Base-by-base conservation (phyloP, 2,329 filamentous ascomycete species). In the Cercospora sp. region DNA sequence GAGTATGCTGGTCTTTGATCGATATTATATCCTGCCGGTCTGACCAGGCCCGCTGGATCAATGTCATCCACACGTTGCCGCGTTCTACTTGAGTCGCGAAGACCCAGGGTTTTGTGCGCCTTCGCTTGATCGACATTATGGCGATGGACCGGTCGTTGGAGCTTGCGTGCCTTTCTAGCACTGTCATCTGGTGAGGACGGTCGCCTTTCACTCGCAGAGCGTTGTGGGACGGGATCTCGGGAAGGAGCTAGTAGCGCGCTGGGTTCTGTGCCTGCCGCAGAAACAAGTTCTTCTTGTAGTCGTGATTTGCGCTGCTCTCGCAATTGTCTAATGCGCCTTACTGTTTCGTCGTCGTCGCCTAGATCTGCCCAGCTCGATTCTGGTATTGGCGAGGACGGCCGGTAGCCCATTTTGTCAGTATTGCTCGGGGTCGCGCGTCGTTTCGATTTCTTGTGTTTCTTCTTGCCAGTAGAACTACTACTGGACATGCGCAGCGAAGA, bases 271-370 rank as follows among this genome's bases (percentile, higher is more conserved):
- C 20, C 53, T 58, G 31, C 53, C 13, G n/a, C 26, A 58, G 60
- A 63, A n/a, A 48, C 64, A 13, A 57, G 45, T 55, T 84, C 81
- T 63, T 84, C 81, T 71, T 79, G 81, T 57, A 87, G 83, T 68
- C 86, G 82, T 73, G 83, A 81, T 76, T 86, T 81, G 70, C 87
- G 86, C 69, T 86, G 85, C 71, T 86, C 83, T 73, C 85, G 85
- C 33, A 89, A 75, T 72, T 89, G 82, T 72, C 83, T 82, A 61
- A 89, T 89, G 65, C 83, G 83, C 39, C 84, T 85, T 6, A 89
- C 87, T 48, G 87, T 86, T 30, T 87, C 85, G 60, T 80, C 78
- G 55, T 80, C 76, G 62, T 81, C 77, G 20, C 77, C 78, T 55
- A 80, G 69, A 60, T 79, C 78, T 18, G 74, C 76, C 73, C 74